These are phyloP conservation scores for Pharnaceum exiguum DNA, from an alignment of 148 eudicot species.

Conservation along the genomic window DNA sequence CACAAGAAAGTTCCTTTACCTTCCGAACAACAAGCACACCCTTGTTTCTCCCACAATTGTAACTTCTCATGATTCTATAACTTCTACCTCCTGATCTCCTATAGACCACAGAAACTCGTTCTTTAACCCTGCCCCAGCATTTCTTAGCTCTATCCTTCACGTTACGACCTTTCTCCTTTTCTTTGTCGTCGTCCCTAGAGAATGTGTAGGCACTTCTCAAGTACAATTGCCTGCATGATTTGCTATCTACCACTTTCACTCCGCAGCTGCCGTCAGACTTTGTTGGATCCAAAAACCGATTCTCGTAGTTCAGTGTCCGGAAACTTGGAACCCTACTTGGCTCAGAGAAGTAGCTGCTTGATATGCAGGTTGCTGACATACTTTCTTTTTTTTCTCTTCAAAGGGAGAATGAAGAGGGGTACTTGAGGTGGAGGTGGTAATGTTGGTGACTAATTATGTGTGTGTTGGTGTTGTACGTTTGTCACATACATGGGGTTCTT, in stretches of 20 bases:
- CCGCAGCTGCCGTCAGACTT: not conserved
- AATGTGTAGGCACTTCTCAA: constrained; percentile 57
- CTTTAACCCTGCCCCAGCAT: constrained; percentile 32
- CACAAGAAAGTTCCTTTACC: constrained; percentile 21
- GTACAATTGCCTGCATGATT: constrained; percentile 61
- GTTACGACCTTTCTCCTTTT: not conserved
- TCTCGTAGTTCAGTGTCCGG: constrained; percentile 11
- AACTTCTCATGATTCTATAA: not conserved
- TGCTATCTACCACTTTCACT: constrained; percentile 37
- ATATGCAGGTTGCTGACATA: constrained; percentile 53
- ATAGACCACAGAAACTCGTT: constrained; percentile 16
- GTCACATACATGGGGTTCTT: no score
- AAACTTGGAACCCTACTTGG: constrained; percentile 41
- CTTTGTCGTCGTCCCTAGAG: constrained; percentile 38
- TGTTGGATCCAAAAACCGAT: constrained; percentile 33
- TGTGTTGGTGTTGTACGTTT: no score
- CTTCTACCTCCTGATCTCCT: constrained; percentile 1
- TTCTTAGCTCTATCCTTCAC: constrained; percentile 25
- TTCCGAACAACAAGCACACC: constrained; percentile 4
- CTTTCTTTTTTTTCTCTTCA: not conserved
- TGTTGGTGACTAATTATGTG: not conserved
- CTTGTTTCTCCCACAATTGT: not conserved
- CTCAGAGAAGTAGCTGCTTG: constrained; percentile 33
- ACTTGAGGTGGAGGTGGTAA: not conserved
- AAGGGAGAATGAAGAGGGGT: not conserved